Percentiles rank a stretch among this genome's conserved stretches.
phyloP scores from a whole-genome alignment of 768 basidiomycete genomes.

The Tremella mesenterica region DNA sequence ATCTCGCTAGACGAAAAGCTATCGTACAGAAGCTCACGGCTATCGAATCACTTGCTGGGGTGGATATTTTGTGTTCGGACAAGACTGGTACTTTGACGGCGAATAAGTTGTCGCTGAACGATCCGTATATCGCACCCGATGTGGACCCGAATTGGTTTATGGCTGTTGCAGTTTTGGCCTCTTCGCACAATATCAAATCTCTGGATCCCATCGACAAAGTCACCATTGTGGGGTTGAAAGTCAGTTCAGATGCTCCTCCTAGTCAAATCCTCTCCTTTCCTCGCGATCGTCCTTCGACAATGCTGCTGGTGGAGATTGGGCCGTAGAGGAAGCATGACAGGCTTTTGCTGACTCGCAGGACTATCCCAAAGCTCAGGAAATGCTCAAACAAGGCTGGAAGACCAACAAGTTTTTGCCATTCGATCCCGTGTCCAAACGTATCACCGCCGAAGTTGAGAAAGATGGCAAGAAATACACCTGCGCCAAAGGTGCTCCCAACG shows the following conservation, averaged over 20 bases:
- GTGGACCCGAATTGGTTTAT: conserved; percentile 45
- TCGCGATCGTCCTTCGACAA: not conserved
- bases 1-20: conserved; percentile 47
- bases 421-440: conserved; percentile 52
- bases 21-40: conserved; percentile 52
- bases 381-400: conserved; percentile 48
- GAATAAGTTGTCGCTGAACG: conserved; percentile 50
- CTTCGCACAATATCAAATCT: conserved; percentile 49
- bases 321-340: not conserved
- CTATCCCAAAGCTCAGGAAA: conserved; percentile 49
- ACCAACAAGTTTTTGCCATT: conserved; percentile 51
- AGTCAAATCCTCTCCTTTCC: not conserved
- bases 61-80: conserved; percentile 47
- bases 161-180: conserved; percentile 49
- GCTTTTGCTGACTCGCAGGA: conserved; percentile 31
- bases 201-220: conserved; percentile 53
- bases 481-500: conserved; percentile 51
- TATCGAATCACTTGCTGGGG: conserved; percentile 52
- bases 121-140: conserved; percentile 43
- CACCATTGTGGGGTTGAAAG: conserved; percentile 48
- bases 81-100: conserved; percentile 49
- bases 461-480: conserved; percentile 48
- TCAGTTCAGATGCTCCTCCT: conserved; percentile 1
- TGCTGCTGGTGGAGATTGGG: too few relatives aligned
- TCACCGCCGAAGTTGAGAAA: conserved; percentile 50